Evolutionary conservation across 2,329 filamentous ascomycete species (phyloP).

Genomic region (Xylariaceae sp.): DNA sequence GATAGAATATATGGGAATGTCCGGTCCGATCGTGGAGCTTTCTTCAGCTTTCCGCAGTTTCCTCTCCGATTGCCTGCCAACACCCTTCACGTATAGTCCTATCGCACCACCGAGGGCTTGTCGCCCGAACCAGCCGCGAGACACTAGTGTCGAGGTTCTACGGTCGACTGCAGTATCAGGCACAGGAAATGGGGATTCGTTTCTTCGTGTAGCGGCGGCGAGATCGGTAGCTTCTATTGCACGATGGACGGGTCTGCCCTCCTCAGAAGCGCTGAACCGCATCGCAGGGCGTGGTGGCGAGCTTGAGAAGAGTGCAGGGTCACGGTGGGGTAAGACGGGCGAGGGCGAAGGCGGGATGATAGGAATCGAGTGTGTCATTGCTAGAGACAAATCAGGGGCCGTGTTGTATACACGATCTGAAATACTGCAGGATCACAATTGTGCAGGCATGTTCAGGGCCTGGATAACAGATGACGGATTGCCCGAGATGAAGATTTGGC

Average conservation of each 20-base stretch:
- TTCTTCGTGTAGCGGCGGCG: constrained; percentile 74
- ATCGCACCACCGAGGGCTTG: constrained; percentile 13
- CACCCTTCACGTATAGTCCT: constrained; percentile 51
- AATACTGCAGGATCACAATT: constrained; percentile 82
- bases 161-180: constrained; percentile 70
- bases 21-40: constrained; percentile 48
- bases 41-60: constrained; percentile 54
- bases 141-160: constrained; percentile 40
- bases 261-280: constrained; percentile 65
- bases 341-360: constrained; percentile 89
- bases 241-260: constrained; percentile 62
- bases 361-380: constrained; percentile 70
- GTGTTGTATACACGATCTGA: constrained; percentile 52
- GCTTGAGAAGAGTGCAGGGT: constrained; percentile 75
- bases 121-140: background rate
- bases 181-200: constrained; percentile 89
- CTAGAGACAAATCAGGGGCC: constrained; percentile 51
- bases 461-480: constrained; percentile 71
- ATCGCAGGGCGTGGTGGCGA: constrained; percentile 76
- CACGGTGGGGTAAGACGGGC: constrained; percentile 74
- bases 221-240: constrained; percentile 77
- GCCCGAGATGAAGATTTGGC: constrained; percentile 65
- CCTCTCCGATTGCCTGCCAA: constrained; percentile 67
- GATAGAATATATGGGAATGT: constrained; percentile 28
- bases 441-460: constrained; percentile 85